phyloP scores from a whole-genome alignment of 2,329 filamentous ascomycete species.

The Bipolaris gigantea region DNA sequence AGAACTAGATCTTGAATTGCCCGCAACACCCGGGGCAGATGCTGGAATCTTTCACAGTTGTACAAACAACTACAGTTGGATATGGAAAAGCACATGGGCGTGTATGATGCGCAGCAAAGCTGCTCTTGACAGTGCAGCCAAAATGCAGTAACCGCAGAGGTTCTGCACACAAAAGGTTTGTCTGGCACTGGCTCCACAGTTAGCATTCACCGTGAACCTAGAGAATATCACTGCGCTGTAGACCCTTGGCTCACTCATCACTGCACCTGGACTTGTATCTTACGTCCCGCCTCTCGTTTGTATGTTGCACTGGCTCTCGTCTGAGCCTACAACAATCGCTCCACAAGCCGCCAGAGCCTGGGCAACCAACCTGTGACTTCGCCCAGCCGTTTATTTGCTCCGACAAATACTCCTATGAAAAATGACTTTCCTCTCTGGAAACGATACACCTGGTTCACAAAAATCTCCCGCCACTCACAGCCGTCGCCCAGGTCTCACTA shows the following conservation, averaged over 20 bases:
- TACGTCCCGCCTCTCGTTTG: not conserved
- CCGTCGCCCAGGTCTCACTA: not conserved
- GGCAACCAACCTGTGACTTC: not conserved
- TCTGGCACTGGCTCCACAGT: not conserved
- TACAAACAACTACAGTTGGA: conserved; percentile 22
- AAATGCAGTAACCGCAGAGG: not conserved
- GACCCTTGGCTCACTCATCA: not conserved
- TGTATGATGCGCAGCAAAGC: conserved; percentile 9
- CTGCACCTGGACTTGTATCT: not conserved
- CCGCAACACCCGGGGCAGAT: not conserved
- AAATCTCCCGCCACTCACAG: not conserved
- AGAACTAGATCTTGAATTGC: conserved; percentile 26
- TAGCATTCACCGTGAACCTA: conserved; percentile 2
- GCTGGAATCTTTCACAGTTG: conserved; percentile 10
- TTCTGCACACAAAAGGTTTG: not conserved
- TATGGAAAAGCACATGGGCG: conserved; percentile 14
- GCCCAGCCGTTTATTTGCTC: not conserved
- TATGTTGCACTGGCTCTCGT: not conserved
- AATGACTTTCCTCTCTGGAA: not conserved
- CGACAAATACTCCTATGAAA: not conserved
- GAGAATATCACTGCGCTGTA: not conserved
- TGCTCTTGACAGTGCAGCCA: not conserved
- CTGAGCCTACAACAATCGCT: not conserved
- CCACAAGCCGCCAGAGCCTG: not conserved
- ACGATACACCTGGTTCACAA: not conserved